Evolutionary conservation across 1,284 basidiomycete species (phyloP), one percentile per base, ranked within the genome.

Genomic region (Singerocomus inundabilis): DNA sequence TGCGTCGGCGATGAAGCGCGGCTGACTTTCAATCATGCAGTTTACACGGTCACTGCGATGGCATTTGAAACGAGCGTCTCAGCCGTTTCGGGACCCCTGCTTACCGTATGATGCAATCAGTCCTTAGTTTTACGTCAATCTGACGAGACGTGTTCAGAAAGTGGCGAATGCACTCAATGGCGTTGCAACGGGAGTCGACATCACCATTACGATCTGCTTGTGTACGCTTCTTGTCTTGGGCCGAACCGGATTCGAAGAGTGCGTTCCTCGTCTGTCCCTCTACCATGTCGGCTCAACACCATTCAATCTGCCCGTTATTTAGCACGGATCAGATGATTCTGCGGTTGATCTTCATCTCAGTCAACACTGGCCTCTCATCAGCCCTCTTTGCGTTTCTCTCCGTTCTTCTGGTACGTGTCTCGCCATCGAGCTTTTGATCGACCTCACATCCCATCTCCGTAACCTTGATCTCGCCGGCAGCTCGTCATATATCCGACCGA

Each of bases 361-460:
- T 65, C 36, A 59, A 65, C 38, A 57, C 59, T 8, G 60, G 60
- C 2, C 60, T 63, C 28, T 66, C 51, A 6, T 59, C 61, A 2
- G 52, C 63, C 4, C 29, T 59, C n/a, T 62, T 63, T 5, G 62
- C 61, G 10, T 52, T 62, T 36, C 32, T 63, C 30, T 45, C 62
- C 21, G 46, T 58, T n/a, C 31, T 60, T 32, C 21, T 64, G 42
- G 59, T 58, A 12, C 35, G 57, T 60, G 3, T 18, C 18, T 36
- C n/a, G n/a, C n/a, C n/a, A n/a, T n/a, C n/a, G n/a, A n/a, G n/a
- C n/a, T n/a, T n/a, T n/a, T n/a, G n/a, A n/a, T n/a, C n/a, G n/a
- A n/a, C n/a, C n/a, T n/a, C n/a, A n/a, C n/a, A n/a, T n/a, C n/a
- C n/a, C n/a, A n/a, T n/a, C n/a, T n/a, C n/a, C n/a, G n/a, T n/a